Evolutionary conservation across 768 basidiomycete genomes (phyloP), one percentile per base, ranked within the genome.

Genomic region (Leccinum ochraceum): DNA sequence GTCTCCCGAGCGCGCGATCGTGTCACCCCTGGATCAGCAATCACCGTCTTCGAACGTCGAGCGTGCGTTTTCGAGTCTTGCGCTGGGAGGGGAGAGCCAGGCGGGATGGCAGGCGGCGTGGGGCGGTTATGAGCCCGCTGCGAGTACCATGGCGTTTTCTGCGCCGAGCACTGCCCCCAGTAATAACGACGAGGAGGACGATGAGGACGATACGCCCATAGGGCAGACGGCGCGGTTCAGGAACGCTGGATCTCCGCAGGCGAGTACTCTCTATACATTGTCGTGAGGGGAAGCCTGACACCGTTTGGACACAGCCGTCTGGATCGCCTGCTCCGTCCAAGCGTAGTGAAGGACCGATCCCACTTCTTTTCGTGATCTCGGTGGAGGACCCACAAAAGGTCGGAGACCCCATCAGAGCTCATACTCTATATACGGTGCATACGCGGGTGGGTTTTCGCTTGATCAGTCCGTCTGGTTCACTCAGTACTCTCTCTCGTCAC

Each of bases 361-460:
- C 82, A 58, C 90, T 92, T 22, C 78, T 90, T 26, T 98, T 97
- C 71, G 73, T 83, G 8, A 93, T 99, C 64, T 85, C 90, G 0
- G 94, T 99, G n/a, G 92, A 94, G 56, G 97, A 99, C 74, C 97
- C 97, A 6, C 95, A 98, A 66, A 93, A 91, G 67, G 91, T 98
- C 49, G 97, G 97, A n/a, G 94, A 95, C 69, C 92, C 95, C 1
- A 92, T 98, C 53, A 88, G 92, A 59, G 86, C 88, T 16, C 97
- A 94, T 71, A 97, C 92, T 11, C 94, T 98, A 78, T 99, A 98
- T 73, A 99, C 97, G 2, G 94, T 99, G 2, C 89, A 93, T 61
- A 97, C 95, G 14, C 80, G 85, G 64, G 93, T 92, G 71, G 57
- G 85, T 70, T 39, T 10, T 32, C 52, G 3, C 16, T 51, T 49